These are phyloP conservation scores for Aspergillus hiratsukae DNA, from an alignment of 2,329 filamentous ascomycete genomes.

Conservation along the genomic window DNA sequence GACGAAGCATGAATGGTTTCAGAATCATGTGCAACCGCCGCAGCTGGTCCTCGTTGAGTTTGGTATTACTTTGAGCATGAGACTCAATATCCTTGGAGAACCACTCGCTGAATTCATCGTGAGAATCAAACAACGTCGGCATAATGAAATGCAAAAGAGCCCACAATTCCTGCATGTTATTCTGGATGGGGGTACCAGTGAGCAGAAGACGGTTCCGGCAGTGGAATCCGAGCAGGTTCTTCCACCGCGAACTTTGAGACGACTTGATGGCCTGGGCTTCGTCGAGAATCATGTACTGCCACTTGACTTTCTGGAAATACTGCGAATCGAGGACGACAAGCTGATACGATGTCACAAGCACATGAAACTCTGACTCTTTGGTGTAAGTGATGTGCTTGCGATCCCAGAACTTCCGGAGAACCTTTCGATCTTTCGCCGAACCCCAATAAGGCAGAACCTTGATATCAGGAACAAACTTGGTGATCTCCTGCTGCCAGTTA, in stretches of 20 bases:
- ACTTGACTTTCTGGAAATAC: constrained; percentile 98
- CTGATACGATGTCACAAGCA: constrained; percentile 95
- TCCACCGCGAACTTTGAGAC: constrained; percentile 93
- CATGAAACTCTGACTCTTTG: constrained; percentile 89
- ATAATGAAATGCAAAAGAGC: constrained; percentile 98
- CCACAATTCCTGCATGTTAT: constrained; percentile 99
- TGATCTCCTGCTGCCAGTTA: constrained; percentile 99
- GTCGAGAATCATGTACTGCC: constrained; percentile 99
- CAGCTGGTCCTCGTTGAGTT: constrained; percentile 96
- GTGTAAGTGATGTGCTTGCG: constrained; percentile 95
- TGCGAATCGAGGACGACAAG: constrained; percentile 92
- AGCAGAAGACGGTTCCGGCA: constrained; percentile 90
- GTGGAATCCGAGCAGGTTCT: constrained; percentile 87
- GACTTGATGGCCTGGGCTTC: constrained; percentile 99
- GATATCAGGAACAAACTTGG: constrained; percentile 87
- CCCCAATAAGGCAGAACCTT: constrained; percentile 99
- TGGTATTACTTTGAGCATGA: constrained; percentile 98
- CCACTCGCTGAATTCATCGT: constrained; percentile 51
- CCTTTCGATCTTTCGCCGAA: constrained; percentile 86
- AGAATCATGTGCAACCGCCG: constrained; percentile 97
- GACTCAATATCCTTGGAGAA: constrained; percentile 73
- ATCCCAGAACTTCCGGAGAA: constrained; percentile 98
- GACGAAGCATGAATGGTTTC: constrained; percentile 98
- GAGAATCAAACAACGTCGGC: constrained; percentile 84
- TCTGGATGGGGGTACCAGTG: constrained; percentile 96